Evolutionary conservation across 2,329 filamentous ascomycete species (phyloP).

Genomic region (Zymoseptoria passerinii): DNA sequence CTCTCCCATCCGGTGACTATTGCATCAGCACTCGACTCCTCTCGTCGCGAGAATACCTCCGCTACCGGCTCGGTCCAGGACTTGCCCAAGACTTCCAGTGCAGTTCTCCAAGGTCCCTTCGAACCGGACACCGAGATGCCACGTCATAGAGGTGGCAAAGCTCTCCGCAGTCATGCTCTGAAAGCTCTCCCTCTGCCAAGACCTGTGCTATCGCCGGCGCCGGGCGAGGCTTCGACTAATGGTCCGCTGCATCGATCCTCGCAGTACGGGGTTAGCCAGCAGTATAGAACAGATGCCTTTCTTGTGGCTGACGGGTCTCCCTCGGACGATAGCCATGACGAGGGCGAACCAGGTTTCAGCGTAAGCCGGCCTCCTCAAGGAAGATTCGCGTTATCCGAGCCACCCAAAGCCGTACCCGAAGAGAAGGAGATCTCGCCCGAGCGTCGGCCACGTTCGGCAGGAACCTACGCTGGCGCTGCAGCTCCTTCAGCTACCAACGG

Average conservation of each 20-base stretch:
- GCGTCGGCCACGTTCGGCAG: constrained; percentile 25
- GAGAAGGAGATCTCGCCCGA: constrained; percentile 30
- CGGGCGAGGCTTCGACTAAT: constrained; percentile 9
- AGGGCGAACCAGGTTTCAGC: constrained; percentile 17
- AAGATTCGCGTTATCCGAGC: constrained; percentile 24
- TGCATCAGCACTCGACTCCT: constrained; percentile 31
- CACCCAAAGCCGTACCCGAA: constrained; percentile 29
- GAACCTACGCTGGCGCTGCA: constrained; percentile 25
- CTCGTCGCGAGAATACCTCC: constrained; percentile 6
- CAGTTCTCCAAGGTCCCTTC: constrained; percentile 21
- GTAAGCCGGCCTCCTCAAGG: constrained; percentile 22
- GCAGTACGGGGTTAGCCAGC: constrained; percentile 27
- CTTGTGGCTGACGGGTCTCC: constrained; percentile 21
- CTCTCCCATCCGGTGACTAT: constrained; percentile 63
- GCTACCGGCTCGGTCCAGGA: constrained; percentile 4
- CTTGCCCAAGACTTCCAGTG: constrained; percentile 15
- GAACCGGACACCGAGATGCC: constrained; percentile 20
- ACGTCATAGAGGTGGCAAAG: constrained; percentile 17
- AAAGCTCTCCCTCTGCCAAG: constrained; percentile 27
- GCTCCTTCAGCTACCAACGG: constrained; percentile 28
- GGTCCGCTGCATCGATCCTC: constrained; percentile 29
- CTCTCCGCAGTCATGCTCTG: constrained; percentile 22
- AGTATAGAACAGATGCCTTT: constrained; percentile 10
- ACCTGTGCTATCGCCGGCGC: constrained; percentile 24
- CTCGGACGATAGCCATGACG: constrained; percentile 23